Base-by-base conservation (phyloP, 345 rosid species). In the Laguncularia racemosa region DNA sequence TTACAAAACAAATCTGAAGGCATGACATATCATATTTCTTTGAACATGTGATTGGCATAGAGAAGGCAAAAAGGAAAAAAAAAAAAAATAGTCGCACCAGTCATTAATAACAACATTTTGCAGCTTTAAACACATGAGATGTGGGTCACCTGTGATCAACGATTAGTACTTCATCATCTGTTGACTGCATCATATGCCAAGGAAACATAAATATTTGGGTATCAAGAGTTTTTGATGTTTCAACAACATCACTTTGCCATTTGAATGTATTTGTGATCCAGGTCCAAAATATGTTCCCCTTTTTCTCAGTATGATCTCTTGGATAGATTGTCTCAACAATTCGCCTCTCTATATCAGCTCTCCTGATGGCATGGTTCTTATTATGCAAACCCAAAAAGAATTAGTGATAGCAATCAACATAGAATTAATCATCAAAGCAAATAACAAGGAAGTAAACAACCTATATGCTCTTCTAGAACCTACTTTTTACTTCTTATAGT, bases 281-380 rank as follows among this genome's bases (percentile, higher is more conserved):
- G 60, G 81, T 70, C 99, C 90, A 89, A 49, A 87, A 2, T 56
- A 76, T 74, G 60, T 58, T 70, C 47, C 46, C 56, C 59, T 75
- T 76, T 71, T 75, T 76, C 67, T 64, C 65, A 48, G 62, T 55
- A 59, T 73, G 67, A 59, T 67, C 73, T 55, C 58, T 65, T 14
- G 97, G 96, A 77, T 83, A 82, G 68, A 93, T 74, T 54, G 99
- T 93, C 74, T 93, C 97, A 46, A 93, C 57, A 67, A 85, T 77
- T 76, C 99, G 89, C 46, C 68, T 78, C 62, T 72, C 73, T 74
- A 93, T 52, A 71, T 87, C 86, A 67, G 97, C 97, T 76, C 78
- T 89, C 77, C 97, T 79, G 71, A 89, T 84, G 55, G 92, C 99
- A 68, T 89, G 89, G 70, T 93, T 93, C 99, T 93, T 60, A 52